Conservation (phyloP, 148 eudicot species). For the Rhododendron kiyosumense region DNA sequence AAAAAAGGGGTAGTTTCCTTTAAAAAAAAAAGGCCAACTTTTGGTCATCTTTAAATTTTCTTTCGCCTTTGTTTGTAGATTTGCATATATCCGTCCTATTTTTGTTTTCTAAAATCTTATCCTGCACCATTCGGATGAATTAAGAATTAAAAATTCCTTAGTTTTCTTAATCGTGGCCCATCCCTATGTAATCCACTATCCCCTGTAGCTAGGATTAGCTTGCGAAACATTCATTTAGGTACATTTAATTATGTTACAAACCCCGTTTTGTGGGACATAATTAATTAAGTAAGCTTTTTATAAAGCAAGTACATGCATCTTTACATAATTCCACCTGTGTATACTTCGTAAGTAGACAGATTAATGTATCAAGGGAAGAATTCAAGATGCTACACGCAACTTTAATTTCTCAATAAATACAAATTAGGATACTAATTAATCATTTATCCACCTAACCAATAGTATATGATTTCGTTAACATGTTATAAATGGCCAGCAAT, state of each 20-base stretch:
- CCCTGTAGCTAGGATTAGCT: neutral
- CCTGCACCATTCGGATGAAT: neutral
- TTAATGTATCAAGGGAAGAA: neutral
- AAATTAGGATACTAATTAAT: neutral
- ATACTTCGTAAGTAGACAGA: neutral
- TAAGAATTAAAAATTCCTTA: too few relatives aligned
- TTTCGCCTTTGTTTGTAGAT: neutral
- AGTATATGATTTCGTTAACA: neutral
- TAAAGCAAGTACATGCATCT: slow-evolving; percentile 12
- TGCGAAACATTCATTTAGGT: neutral
- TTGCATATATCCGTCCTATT: neutral
- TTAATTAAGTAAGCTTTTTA: neutral
- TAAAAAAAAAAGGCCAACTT: too few relatives aligned
- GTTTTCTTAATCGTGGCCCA: neutral
- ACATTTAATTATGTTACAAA: neutral
- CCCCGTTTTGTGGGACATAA: neutral
- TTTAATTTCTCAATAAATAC: neutral
- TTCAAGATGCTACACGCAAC: neutral
- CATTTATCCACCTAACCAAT: neutral
- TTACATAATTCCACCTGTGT: neutral
- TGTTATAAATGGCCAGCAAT: neutral
- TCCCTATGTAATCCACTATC: neutral
- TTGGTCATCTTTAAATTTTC: too few relatives aligned
- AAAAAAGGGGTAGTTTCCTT: too few relatives aligned
- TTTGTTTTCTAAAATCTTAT: neutral